Evolutionary conservation across 306 rosid genomes (phyloP), one percentile per base, ranked within the genome.

Genomic region (Carpinus fangiana): DNA sequence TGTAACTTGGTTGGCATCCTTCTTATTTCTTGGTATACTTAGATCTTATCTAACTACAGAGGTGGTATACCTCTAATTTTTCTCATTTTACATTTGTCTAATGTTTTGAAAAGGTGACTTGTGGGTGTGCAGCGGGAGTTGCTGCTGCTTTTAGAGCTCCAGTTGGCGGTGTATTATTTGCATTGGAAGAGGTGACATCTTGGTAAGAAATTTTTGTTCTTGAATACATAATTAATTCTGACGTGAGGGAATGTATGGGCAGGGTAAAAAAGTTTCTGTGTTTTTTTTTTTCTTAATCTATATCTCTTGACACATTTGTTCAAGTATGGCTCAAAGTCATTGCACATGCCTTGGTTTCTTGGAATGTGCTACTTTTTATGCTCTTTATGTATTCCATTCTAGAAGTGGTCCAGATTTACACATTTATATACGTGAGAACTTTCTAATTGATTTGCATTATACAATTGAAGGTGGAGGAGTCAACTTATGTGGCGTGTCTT

Each of bases 131-230:
- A 76, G 97, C 98, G 76, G 98, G 98, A 81, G 97, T 95, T 67
- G 96, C 98, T 73, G 98, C 98, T 66, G 97, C 98, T 80, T 95
- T 95, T 83, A 90, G 98, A 87, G 98, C 98, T 83, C 98, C 98
- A 1, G 97, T 95, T 72, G 98, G 98, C 56, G 98, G 98, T 73
- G 98, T 95, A 38, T 86, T 95, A 84, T 95, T 95, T 90, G 98
- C 98, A 56, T 73, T 95, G 86, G 98, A 95, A 84, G 98, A 95
- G 88, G 98, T 93, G 78, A 92, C 98, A 60, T 95, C 98, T 62
- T 95, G 98, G 98, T 95, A 89, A 82, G 72, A 57, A 67, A 26
- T 71, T 83, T 72, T 81, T 52, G 57, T 71, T 76, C 81, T 66
- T 84, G 56, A 23, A 61, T 57, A 41, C 80, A 28, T 79, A 34